Conservation (phyloP, 192 early-diverging fungal species). For the Podila clonocystis region DNA sequence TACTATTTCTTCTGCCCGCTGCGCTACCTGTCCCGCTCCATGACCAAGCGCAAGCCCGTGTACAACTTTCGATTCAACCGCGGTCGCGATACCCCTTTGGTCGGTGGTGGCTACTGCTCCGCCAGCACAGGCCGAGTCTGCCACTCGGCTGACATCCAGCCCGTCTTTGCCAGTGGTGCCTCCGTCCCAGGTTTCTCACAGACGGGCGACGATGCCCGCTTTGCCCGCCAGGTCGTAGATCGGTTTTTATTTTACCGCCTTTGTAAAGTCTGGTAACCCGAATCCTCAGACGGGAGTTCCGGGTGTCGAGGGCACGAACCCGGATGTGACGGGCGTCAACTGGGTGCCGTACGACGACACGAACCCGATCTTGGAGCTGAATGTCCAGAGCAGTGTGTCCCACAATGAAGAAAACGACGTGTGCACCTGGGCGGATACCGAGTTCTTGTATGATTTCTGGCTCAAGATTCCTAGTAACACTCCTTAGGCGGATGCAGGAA, state of each 20-base stretch:
- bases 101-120: slow-evolving; percentile 9
- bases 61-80: slow-evolving; percentile 48
- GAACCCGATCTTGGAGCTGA: slow-evolving; percentile 14
- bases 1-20: slow-evolving; percentile 44
- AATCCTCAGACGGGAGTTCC: slow-evolving; percentile 13
- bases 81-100: slow-evolving; percentile 18
- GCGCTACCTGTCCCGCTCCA: slow-evolving; percentile 15
- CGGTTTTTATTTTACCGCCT: slow-evolving; percentile 39
- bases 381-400: slow-evolving; percentile 18
- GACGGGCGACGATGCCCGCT: slow-evolving; percentile 46
- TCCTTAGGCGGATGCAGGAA: too few species aligned
- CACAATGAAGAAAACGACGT: slow-evolving; percentile 14
- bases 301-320: slow-evolving; percentile 13
- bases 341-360: slow-evolving; percentile 21
- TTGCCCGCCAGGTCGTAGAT: slow-evolving; percentile 45
- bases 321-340: slow-evolving; percentile 25
- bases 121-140: slow-evolving; percentile 14
- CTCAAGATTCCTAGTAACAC: not conserved
- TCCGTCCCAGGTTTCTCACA: not conserved
- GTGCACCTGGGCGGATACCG: slow-evolving; percentile 6
- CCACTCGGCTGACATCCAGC: slow-evolving; percentile 23
- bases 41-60: slow-evolving; percentile 16
- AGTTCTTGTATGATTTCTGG: slow-evolving; percentile 5
- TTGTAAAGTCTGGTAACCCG: slow-evolving; percentile 53
- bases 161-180: slow-evolving; percentile 20